phyloP scores from a whole-genome alignment of 257 asterid species.

The Rauvolfia tetraphylla region DNA sequence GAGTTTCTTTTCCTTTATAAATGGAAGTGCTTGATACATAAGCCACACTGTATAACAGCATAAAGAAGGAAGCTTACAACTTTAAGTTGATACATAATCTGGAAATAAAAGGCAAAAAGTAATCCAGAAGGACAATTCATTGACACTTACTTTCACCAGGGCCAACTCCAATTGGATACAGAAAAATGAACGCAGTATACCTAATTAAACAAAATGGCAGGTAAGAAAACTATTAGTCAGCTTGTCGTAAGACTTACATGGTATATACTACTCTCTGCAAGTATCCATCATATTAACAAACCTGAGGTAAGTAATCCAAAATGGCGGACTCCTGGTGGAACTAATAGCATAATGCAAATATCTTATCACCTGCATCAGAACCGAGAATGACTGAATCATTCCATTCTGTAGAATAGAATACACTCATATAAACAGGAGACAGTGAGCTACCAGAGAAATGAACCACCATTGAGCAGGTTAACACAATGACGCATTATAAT shows the following conservation, averaged over 20 bases:
- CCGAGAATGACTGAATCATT: neutral
- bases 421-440: neutral
- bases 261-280: neutral
- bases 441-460: neutral
- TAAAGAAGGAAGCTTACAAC: neutral
- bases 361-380: constrained; percentile 59
- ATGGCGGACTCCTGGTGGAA: constrained; percentile 56
- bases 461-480: neutral
- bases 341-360: constrained; percentile 70
- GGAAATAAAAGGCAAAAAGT: neutral
- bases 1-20: constrained; percentile 55
- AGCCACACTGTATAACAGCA: constrained; percentile 66
- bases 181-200: constrained; percentile 79
- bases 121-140: neutral
- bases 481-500: neutral
- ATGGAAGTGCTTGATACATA: constrained; percentile 87
- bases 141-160: constrained; percentile 93
- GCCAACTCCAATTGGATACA: constrained; percentile 83
- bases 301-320: constrained; percentile 75
- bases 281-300: constrained; percentile 17
- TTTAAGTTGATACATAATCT: neutral
- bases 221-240: constrained; percentile 2
- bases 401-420: neutral
- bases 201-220: constrained; percentile 33
- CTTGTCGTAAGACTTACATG: neutral